Evolutionary conservation across 257 asterid genomes (phyloP).

Genomic region (Cinchona pubescens): DNA sequence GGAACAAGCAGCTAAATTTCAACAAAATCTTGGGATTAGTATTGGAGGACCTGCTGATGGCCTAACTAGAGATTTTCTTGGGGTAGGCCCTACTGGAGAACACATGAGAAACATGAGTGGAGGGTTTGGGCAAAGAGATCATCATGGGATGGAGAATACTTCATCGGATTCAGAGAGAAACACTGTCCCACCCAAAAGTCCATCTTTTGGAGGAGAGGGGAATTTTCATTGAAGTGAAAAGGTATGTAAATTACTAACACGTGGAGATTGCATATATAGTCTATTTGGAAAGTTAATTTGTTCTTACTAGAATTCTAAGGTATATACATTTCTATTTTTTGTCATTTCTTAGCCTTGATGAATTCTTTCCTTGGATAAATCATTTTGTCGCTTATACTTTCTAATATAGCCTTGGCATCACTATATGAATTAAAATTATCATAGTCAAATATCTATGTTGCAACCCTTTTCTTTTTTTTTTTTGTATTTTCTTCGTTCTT

Average conservation of each 20-base stretch:
- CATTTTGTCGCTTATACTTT: too few species aligned
- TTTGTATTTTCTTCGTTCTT: too few species aligned
- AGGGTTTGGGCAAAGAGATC: slow-evolving; percentile 26
- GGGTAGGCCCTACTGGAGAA: slow-evolving; percentile 53
- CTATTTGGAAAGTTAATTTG: background rate
- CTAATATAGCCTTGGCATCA: too few species aligned
- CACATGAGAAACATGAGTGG: slow-evolving; percentile 49
- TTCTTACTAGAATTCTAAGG: background rate
- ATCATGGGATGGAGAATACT: slow-evolving; percentile 31
- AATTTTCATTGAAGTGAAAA: slow-evolving; percentile 37
- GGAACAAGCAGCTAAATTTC: background rate
- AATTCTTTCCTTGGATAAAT: background rate
- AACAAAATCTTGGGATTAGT: slow-evolving; percentile 2
- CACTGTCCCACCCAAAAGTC: slow-evolving; percentile 26
- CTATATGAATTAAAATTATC: too few species aligned
- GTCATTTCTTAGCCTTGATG: background rate
- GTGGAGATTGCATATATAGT: too few species aligned
- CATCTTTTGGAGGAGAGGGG: slow-evolving; percentile 43
- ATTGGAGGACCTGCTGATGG: slow-evolving; percentile 14
- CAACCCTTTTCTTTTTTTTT: too few species aligned
- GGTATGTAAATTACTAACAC: slow-evolving; percentile 17
- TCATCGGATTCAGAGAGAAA: slow-evolving; percentile 45
- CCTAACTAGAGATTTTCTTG: slow-evolving; percentile 79
- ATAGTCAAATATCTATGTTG: too few species aligned
- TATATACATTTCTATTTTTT: background rate